Percentiles rank a stretch among this genome's conserved stretches.
These are phyloP conservation scores for Komagataella populi DNA, from an alignment of 805 yeast genomes.

Conservation along the genomic window DNA sequence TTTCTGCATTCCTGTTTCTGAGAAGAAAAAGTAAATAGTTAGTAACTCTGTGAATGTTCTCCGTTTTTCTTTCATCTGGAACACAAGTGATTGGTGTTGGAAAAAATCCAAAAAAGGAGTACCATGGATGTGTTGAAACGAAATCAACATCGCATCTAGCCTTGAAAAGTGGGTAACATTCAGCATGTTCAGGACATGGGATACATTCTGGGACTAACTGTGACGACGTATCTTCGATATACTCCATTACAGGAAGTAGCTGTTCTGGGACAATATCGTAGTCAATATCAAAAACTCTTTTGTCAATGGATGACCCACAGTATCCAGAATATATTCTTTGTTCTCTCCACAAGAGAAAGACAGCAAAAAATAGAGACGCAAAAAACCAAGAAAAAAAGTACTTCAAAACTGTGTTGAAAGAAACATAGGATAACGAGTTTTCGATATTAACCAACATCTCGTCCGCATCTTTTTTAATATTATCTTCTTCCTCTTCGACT, in stretches of 20 bases:
- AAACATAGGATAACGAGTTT: not conserved
- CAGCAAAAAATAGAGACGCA: not conserved
- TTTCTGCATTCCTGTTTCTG: constrained; percentile 53
- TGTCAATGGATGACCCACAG: constrained; percentile 51
- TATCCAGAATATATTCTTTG: constrained; percentile 54
- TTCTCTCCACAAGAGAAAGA: constrained; percentile 22
- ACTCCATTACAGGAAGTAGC: constrained; percentile 13
- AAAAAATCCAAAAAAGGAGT: constrained; percentile 38
- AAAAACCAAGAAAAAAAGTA: not conserved
- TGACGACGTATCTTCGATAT: constrained; percentile 27
- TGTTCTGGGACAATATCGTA: constrained; percentile 2
- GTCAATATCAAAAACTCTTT: constrained; percentile 15
- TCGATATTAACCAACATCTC: constrained; percentile 1
- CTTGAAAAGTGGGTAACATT: constrained; percentile 48
- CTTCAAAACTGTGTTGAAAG: constrained; percentile 3
- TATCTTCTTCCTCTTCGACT: constrained; percentile 6
- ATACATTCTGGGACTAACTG: constrained; percentile 48
- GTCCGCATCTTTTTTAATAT: constrained; percentile 3
- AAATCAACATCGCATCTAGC: constrained; percentile 64
- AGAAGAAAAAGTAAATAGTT: constrained; percentile 53
- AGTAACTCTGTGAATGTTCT: constrained; percentile 50
- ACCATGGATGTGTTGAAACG: constrained; percentile 35
- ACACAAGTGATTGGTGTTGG: constrained; percentile 57
- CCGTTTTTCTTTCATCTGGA: constrained; percentile 60
- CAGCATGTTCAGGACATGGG: constrained; percentile 72